Evolutionary conservation across 1,139 yeast genomes (phyloP).

Genomic region (Pichia sp.): DNA sequence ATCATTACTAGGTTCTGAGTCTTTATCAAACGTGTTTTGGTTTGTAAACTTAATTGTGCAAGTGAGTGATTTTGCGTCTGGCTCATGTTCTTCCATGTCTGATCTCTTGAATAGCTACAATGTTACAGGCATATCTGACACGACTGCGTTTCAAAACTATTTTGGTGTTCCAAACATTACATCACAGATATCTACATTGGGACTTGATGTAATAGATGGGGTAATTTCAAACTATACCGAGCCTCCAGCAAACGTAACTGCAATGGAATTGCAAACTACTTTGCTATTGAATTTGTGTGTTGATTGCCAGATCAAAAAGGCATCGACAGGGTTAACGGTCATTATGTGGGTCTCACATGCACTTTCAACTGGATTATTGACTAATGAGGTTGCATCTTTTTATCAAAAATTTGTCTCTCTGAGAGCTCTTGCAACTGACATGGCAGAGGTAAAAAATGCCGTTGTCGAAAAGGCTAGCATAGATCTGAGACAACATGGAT

Average conservation of each 20-base stretch:
- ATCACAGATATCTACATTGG: too few species aligned
- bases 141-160: conserved; percentile 9
- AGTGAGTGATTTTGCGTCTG: conserved; percentile 13
- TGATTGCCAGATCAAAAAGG: conserved; percentile 20
- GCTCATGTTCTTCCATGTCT: conserved; percentile 15
- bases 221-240: too few species aligned
- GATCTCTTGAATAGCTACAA: conserved; percentile 15
- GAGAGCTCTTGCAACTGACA: too few species aligned
- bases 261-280: conserved; percentile 11
- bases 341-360: conserved; percentile 13
- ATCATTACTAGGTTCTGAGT: conserved; percentile 15
- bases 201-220: too few species aligned
- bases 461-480: too few species aligned
- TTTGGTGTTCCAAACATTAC: conserved; percentile 10
- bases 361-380: conserved; percentile 13
- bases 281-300: conserved; percentile 13
- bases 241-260: conserved; percentile 13
- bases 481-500: too few species aligned
- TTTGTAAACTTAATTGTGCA: conserved; percentile 14
- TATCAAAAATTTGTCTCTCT: conserved; percentile 9
- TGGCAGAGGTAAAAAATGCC: too few species aligned
- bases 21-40: conserved; percentile 13
- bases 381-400: conserved; percentile 10
- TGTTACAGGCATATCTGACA: conserved; percentile 13
- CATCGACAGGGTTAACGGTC: conserved; percentile 15